Percentiles rank a stretch among this genome's conserved stretches.
These are phyloP conservation scores for Wickerhamiella siamensis DNA, from an alignment of 805 yeast genomes.

Conservation along the genomic window DNA sequence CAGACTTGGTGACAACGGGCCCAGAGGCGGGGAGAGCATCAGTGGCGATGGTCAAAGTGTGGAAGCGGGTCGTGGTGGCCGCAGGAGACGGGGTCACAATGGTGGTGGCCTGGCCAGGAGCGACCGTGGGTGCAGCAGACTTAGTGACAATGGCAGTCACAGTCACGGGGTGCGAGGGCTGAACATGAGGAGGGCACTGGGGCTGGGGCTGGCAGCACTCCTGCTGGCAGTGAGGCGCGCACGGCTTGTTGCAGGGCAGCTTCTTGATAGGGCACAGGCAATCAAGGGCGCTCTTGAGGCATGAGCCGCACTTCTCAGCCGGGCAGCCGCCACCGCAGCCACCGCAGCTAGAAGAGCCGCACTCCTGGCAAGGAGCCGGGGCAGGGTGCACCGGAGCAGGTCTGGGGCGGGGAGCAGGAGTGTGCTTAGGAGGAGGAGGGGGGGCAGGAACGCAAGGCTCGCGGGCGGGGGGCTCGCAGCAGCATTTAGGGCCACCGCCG, in stretches of 20 bases:
- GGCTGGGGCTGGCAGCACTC: too few species aligned
- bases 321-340: not conserved
- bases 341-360: not conserved
- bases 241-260: slow-evolving; percentile 2
- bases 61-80: too few species aligned
- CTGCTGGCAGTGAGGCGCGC: not conserved
- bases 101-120: too few species aligned
- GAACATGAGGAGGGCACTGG: too few species aligned
- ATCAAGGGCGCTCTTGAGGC: not conserved
- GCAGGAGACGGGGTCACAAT: too few species aligned
- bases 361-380: not conserved
- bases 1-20: too few species aligned
- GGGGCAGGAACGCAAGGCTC: not conserved
- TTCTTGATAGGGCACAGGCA: not conserved
- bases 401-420: not conserved
- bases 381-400: not conserved
- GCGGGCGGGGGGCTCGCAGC: not conserved
- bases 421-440: not conserved
- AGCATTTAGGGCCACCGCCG: not conserved
- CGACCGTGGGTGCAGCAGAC: too few species aligned
- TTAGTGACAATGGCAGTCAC: too few species aligned
- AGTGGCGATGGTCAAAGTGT: too few species aligned
- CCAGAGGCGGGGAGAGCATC: too few species aligned
- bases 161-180: too few species aligned
- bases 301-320: slow-evolving; percentile 1